Conservation (phyloP, 176 grass and related monocot species). For the Oropetium thomaeum region DNA sequence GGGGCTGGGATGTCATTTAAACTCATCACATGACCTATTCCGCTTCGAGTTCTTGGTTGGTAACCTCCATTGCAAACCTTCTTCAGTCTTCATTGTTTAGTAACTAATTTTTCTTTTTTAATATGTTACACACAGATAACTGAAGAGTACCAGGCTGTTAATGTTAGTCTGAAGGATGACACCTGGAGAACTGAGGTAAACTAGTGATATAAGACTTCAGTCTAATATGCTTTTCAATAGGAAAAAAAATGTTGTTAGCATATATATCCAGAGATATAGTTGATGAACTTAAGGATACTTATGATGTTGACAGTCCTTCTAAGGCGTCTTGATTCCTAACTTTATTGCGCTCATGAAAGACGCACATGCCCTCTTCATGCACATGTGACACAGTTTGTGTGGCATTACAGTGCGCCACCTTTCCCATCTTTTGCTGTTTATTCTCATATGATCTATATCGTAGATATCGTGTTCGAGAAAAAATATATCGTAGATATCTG, state of each 20-base stretch:
- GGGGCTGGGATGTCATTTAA: slow-evolving; percentile 89
- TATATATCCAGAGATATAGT: neutral
- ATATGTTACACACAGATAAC: slow-evolving; percentile 58
- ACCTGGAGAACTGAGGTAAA: slow-evolving; percentile 77
- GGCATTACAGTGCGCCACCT: neutral
- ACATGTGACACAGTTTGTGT: neutral
- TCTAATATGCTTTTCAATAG: neutral
- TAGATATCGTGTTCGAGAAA: no score
- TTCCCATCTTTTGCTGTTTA: neutral
- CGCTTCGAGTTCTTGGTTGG: slow-evolving; percentile 95
- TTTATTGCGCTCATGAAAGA: neutral
- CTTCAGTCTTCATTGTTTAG: slow-evolving; percentile 24
- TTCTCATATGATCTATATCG: neutral
- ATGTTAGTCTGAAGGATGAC: slow-evolving; percentile 88
- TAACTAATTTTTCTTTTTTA: slow-evolving; percentile 14
- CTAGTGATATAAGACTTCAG: neutral
- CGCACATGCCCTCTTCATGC: slow-evolving; percentile 6
- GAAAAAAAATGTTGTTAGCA: neutral
- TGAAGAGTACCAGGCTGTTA: slow-evolving; percentile 80
- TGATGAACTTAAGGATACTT: neutral
- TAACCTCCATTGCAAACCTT: slow-evolving; percentile 46
- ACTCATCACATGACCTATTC: slow-evolving; percentile 89
- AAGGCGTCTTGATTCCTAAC: neutral
- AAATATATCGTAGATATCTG: neutral
- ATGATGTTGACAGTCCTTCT: neutral